These are phyloP conservation scores for Cardiospermum halicacabum DNA, from an alignment of 345 rosid species.

Conservation along the genomic window DNA sequence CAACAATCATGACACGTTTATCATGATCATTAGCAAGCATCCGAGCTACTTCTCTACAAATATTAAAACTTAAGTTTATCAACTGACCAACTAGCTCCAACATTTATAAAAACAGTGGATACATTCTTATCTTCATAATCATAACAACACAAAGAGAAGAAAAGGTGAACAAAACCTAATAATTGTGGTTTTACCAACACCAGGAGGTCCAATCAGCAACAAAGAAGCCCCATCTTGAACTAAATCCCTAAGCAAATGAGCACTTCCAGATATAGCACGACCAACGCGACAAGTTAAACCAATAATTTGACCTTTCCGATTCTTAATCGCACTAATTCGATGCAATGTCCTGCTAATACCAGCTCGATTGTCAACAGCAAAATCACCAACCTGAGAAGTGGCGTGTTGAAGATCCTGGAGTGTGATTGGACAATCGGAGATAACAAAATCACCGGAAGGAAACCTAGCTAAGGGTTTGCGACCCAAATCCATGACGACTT, in stretches of 20 bases:
- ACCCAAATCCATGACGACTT: conserved; percentile 88
- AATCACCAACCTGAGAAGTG: conserved; percentile 84
- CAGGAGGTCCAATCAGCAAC: conserved; percentile 92
- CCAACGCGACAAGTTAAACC: conserved; percentile 97
- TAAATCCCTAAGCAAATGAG: conserved; percentile 68
- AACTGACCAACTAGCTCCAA: not conserved
- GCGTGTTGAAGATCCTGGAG: conserved; percentile 57
- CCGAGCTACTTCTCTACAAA: conserved; percentile 77
- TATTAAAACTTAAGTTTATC: conserved; percentile 11
- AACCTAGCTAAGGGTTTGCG: conserved; percentile 81
- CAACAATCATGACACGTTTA: conserved; percentile 92
- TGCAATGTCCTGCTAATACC: conserved; percentile 88
- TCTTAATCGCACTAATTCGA: conserved; percentile 84
- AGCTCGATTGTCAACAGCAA: conserved; percentile 83
- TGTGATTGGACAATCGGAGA: conserved; percentile 56
- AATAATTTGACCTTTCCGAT: conserved; percentile 62
- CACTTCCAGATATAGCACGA: conserved; percentile 73
- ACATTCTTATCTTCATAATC: too few relatives aligned
- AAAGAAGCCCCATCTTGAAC: conserved; percentile 75
- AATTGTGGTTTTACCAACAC: conserved; percentile 94
- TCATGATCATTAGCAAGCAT: conserved; percentile 87
- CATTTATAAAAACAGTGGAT: not conserved
- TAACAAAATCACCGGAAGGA: conserved; percentile 81
- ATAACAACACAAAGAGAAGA: not conserved
- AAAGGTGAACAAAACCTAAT: conserved; percentile 61